Percentiles rank a stretch among this genome's conserved stretches.
phyloP scores from a whole-genome alignment of 345 rosid species.

The Erysimum cheiranthoides region DNA sequence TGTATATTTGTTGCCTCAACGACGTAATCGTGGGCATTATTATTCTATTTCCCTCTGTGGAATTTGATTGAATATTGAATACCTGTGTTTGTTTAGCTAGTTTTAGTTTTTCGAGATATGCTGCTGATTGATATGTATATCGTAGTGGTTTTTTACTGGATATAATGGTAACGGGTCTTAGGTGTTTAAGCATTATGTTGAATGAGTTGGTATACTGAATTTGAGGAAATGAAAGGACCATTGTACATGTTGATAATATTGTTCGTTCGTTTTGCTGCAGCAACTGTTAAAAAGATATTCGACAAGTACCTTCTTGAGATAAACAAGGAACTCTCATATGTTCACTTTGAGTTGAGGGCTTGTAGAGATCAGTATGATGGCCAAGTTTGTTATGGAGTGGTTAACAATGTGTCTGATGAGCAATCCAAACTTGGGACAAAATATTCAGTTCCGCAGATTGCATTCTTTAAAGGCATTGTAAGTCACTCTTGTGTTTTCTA shows the following conservation, averaged over 20 bases:
- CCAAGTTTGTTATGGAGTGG: conserved; percentile 75
- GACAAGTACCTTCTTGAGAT: conserved; percentile 77
- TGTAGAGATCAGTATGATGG: conserved; percentile 86
- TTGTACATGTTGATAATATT: not conserved
- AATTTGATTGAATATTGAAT: not conserved
- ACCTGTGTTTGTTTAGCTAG: not conserved
- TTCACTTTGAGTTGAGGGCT: conserved; percentile 79
- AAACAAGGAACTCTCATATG: conserved; percentile 79
- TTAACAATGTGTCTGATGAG: conserved; percentile 80
- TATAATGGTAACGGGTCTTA: not conserved
- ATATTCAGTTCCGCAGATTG: conserved; percentile 84
- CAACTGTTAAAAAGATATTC: conserved; percentile 52
- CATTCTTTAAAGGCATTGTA: conserved; percentile 81
- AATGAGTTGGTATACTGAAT: not conserved
- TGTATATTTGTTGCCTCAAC: not conserved
- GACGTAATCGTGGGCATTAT: not conserved
- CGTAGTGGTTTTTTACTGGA: too few relatives aligned
- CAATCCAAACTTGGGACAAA: conserved; percentile 90
- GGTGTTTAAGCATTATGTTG: conserved; percentile 6
- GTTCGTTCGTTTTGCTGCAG: conserved; percentile 45
- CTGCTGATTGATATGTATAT: conserved; percentile 1
- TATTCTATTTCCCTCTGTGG: not conserved
- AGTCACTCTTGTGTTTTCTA: conserved; percentile 41
- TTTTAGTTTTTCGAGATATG: not conserved
- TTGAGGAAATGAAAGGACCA: not conserved